Percentiles rank a stretch among this genome's conserved stretches.
Conservation (phyloP, 2,329 filamentous ascomycete genomes). For the Aspergillus amoenus region DNA sequence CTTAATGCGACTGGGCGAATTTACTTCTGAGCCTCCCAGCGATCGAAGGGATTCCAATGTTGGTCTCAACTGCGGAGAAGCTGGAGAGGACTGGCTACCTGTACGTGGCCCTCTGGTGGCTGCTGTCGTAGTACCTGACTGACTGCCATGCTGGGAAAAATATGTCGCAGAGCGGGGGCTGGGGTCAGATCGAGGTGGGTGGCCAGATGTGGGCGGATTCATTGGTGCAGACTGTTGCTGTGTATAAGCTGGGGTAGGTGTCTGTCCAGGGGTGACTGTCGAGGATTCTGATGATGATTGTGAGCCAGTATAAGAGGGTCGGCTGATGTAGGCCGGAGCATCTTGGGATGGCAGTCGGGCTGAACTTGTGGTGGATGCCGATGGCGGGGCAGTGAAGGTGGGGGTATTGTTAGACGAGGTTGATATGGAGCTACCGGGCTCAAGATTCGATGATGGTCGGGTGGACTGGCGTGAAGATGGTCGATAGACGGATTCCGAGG, state of each 20-base stretch:
- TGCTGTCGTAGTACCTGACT: constrained; percentile 26
- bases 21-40: constrained; percentile 41
- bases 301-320: constrained; percentile 26
- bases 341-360: constrained; percentile 33
- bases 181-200: constrained; percentile 23
- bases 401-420: constrained; percentile 34
- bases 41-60: constrained; percentile 47
- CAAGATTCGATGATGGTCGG: constrained; percentile 23
- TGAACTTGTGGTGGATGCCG: constrained; percentile 31
- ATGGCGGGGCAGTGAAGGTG: constrained; percentile 39
- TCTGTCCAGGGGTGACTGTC: constrained; percentile 21
- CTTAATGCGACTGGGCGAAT: constrained; percentile 65
- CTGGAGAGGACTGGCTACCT: constrained; percentile 39
- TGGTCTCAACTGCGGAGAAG: constrained; percentile 47
- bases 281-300: constrained; percentile 25
- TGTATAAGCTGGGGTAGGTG: constrained; percentile 17
- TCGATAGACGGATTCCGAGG: constrained; percentile 40
- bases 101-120: constrained; percentile 25
- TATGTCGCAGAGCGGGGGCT: constrained; percentile 15
- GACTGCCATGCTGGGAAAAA: constrained; percentile 24
- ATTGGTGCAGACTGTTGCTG: constrained; percentile 45
- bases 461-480: constrained; percentile 28
- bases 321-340: constrained; percentile 37
- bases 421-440: constrained; percentile 31
- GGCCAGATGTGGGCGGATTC: constrained; percentile 45